phyloP scores from a whole-genome alignment of 768 basidiomycete genomes.

The Strobilomyces dryophilus region DNA sequence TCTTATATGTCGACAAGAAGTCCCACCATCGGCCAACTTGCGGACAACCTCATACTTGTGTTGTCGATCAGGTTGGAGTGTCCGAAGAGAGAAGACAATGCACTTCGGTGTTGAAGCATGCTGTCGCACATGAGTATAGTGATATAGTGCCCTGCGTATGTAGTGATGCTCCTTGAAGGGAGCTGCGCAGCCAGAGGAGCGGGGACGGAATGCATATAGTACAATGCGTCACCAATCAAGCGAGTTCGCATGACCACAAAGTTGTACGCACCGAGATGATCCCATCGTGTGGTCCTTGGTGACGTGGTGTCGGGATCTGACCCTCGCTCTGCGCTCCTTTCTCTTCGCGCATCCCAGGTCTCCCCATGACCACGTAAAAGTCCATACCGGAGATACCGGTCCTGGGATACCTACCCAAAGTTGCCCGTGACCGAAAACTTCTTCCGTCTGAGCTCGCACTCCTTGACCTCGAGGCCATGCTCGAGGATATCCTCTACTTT shows the following conservation, averaged over 20 bases:
- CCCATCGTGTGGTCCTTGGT: slow-evolving; percentile 96
- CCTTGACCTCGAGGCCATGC: slow-evolving; percentile 99
- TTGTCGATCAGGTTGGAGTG: too few relatives aligned
- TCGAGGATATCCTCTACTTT: slow-evolving; percentile 99
- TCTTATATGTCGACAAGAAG: too few relatives aligned
- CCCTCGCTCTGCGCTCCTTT: slow-evolving; percentile 81
- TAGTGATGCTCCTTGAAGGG: slow-evolving; percentile 3
- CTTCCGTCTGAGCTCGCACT: slow-evolving; percentile 94
- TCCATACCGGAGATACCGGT: slow-evolving; percentile 99
- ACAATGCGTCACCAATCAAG: background rate
- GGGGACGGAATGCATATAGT: slow-evolving; percentile 5
- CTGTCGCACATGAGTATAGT: slow-evolving; percentile 22
- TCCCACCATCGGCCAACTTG: too few relatives aligned
- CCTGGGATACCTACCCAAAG: slow-evolving; percentile 97
- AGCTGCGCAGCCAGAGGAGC: background rate
- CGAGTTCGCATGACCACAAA: background rate
- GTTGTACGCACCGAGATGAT: slow-evolving; percentile 77
- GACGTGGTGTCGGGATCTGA: slow-evolving; percentile 88
- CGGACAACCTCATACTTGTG: too few relatives aligned
- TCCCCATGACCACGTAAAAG: slow-evolving; percentile 97
- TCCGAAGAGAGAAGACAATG: slow-evolving; percentile 2
- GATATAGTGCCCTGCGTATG: slow-evolving; percentile 25
- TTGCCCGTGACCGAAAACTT: slow-evolving; percentile 99
- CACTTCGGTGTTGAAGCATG: slow-evolving; percentile 23
- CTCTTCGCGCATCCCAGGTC: slow-evolving; percentile 89